Evolutionary conservation across 352 stramenopile species (phyloP).

Genomic region (Nothophytophthora sp.): DNA sequence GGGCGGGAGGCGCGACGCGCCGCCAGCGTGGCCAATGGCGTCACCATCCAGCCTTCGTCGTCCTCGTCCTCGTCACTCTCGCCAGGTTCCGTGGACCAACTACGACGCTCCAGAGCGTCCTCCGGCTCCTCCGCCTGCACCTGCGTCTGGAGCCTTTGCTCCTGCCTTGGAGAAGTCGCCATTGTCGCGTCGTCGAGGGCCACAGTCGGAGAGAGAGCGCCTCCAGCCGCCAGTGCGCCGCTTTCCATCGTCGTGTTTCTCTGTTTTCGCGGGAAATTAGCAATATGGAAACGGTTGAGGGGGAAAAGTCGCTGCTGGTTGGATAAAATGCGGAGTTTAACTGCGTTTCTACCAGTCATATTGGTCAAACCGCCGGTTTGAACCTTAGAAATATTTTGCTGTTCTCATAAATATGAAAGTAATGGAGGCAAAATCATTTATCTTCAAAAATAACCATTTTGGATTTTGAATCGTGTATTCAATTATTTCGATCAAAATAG

Average conservation of each 20-base stretch:
- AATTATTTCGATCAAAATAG: too few species aligned
- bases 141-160: neutral
- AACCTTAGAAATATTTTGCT: too few species aligned
- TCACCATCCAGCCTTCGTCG: slow-evolving; percentile 37
- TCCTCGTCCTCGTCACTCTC: slow-evolving; percentile 30
- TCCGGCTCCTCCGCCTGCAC: slow-evolving; percentile 1
- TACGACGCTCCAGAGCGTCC: slow-evolving; percentile 2
- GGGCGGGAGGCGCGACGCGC: slow-evolving; percentile 3
- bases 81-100: slow-evolving; percentile 14
- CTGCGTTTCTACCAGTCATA: too few species aligned
- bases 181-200: slow-evolving; percentile 6
- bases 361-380: too few species aligned
- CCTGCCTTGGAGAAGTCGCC: neutral
- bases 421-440: too few species aligned
- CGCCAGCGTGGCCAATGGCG: slow-evolving; percentile 14
- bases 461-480: too few species aligned
- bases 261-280: too few species aligned
- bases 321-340: too few species aligned
- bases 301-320: too few species aligned
- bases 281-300: too few species aligned
- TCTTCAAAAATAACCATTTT: too few species aligned
- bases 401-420: too few species aligned
- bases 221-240: neutral
- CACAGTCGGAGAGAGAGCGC: slow-evolving; percentile 12
- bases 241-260: slow-evolving; percentile 15